phyloP scores from a whole-genome alignment of 2,329 filamentous ascomycete genomes.

The Aphanoascus verrucosus region DNA sequence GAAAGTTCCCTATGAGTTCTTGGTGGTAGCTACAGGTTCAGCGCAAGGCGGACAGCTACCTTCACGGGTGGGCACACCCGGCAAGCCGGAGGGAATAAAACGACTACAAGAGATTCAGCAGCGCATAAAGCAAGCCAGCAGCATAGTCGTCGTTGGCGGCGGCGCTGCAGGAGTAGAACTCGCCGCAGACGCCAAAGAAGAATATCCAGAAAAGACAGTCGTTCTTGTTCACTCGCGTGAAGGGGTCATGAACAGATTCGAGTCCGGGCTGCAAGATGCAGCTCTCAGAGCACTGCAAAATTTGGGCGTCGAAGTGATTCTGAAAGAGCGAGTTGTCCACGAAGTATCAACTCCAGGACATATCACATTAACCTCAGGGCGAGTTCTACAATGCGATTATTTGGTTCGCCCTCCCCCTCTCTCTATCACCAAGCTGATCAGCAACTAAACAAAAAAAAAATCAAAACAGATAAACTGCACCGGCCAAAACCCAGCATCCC shows the following conservation, averaged over 20 bases:
- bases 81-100: constrained; percentile 36
- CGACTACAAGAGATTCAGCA: constrained; percentile 40
- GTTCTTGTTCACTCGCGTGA: constrained; percentile 63
- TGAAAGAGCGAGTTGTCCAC: constrained; percentile 16
- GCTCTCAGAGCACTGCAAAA: constrained; percentile 27
- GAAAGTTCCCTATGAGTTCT: constrained; percentile 43
- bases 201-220: constrained; percentile 55
- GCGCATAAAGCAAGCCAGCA: constrained; percentile 36
- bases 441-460: not conserved
- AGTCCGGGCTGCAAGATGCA: constrained; percentile 27
- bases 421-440: constrained; percentile 26
- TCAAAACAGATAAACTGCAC: constrained; percentile 21
- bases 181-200: constrained; percentile 62
- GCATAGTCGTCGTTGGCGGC: constrained; percentile 30
- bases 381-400: constrained; percentile 9
- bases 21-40: constrained; percentile 50
- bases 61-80: constrained; percentile 37
- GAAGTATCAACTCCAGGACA: not conserved
- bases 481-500: constrained; percentile 13
- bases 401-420: constrained; percentile 29
- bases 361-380: constrained; percentile 34
- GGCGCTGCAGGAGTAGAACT: constrained; percentile 72
- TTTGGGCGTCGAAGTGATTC: constrained; percentile 17
- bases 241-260: constrained; percentile 42
- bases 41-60: constrained; percentile 36